Evolutionary conservation across 164 flowering plant species (phyloP), one percentile per base, ranked within the genome.

Genomic region (Dillenia turbinata): DNA sequence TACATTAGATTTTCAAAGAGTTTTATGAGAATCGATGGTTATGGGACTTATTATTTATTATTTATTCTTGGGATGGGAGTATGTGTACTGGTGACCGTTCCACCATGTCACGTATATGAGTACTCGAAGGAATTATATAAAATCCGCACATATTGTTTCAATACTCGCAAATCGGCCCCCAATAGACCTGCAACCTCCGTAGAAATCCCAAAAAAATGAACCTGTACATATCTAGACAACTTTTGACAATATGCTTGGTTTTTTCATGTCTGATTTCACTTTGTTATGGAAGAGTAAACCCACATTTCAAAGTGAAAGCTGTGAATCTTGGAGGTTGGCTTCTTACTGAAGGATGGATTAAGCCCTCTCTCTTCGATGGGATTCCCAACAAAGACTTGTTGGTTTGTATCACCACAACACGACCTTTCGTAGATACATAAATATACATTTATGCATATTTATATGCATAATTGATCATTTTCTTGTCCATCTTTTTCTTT

Each of bases 251-350:
- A n/a, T 51, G 15, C 54, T 51, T 12, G 2, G 16, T 51, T 10
- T 14, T 9, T 50, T 50, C 52, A 12, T 50, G 52, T 12, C 8
- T 50, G 13, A 9, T 13, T 6, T 50, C 7, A 9, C n/a, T 51
- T n/a, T 9, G 22, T n/a, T 51, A n/a, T 51, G 54, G 6, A 51
- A 50, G 56, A 10, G 44, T 8, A 9, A 15, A 33, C 14, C 47
- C 56, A 14, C 26, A 50, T 50, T 10, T 52, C 9, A 55, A 22
- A 12, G 57, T 67, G 61, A 56, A 59, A 44, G 75, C 71, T 26
- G 71, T 72, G 19, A 72, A 67, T 54, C 69, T 72, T 49, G 71
- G 75, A 12, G 71, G 69, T 8, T 72, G 75, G 75, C 61, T 72
- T 15, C 65, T 72, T 47, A 59, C 65, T 1, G 75, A 72, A 67